Evolutionary conservation across 2,329 filamentous ascomycete genomes (phyloP), one percentile per base, ranked within the genome.

Genomic region (Huntiella decipiens): DNA sequence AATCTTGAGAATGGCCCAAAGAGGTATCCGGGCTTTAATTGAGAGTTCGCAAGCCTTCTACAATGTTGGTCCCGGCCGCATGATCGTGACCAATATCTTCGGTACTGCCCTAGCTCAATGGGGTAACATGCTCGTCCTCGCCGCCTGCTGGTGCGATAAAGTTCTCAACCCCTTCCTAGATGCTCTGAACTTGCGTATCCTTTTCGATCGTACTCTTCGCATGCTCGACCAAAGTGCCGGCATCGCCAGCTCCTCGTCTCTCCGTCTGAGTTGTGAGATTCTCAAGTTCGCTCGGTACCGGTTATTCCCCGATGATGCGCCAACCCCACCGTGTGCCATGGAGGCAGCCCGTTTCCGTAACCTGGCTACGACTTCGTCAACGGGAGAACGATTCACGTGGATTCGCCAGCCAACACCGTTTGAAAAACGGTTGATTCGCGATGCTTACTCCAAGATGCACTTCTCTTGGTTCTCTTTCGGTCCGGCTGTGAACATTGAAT

Each of bases 41-140:
- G 70, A 81, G 56, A 95, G 88, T 58, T 96, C 88, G 0, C 72
- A 76, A 46, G 84, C 86, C 1, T 93, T 96, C 57, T 69, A 80
- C 51, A 66, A 68, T 2, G 67, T 82, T 19, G 66, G 73, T 12
- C 61, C 64, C n/a, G 62, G 72, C 51, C 74, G 85, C 28, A 74
- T 82, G 6, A 79, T 95, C 44, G 78, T 96, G 46, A 96, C 88
- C n/a, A 96, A 95, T 55, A 79, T 94, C 17, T 93, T 94, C 61
- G 87, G 88, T 44, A 96, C 88, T 13, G 82, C 86, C 51, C 88
- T 95, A 68, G 87, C 88, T 44, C 91, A 98, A 84, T 98, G 92
- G 66, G 88, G 91, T 49, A 96, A 96, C 58, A 74, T 95, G 56
- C 68, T 96, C 42, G 84, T 92, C n/a, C 73, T 98, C 2, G 77